Percentiles rank a stretch among this genome's conserved stretches.
Evolutionary conservation across 495 filamentous ascomycete genomes (phyloP).

Genomic region (Amphirosellinia nigrospora): DNA sequence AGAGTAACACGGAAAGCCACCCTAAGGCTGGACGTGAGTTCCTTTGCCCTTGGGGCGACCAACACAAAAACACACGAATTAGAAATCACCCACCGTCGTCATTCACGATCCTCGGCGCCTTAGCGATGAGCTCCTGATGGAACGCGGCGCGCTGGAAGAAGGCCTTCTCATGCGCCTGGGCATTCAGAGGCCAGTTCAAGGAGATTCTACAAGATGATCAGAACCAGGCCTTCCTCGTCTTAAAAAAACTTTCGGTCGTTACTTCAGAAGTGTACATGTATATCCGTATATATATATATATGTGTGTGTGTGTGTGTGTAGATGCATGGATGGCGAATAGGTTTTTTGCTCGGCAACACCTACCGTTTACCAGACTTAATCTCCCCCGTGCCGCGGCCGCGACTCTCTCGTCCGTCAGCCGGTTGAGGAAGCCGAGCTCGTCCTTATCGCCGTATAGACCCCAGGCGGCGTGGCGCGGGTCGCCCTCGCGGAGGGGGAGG

Average conservation of each 20-base stretch:
- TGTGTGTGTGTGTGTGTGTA: no score
- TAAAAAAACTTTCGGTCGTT: no score
- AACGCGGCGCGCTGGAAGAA: slow-evolving; percentile 51
- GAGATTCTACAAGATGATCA: slow-evolving; percentile 42
- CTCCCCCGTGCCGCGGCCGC: slow-evolving; percentile 54
- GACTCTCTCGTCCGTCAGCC: slow-evolving; percentile 50
- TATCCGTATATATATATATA: no score
- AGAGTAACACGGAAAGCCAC: neutral
- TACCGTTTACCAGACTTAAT: slow-evolving; percentile 56
- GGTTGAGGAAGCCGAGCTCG: slow-evolving; percentile 55
- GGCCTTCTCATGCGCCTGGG: slow-evolving; percentile 37
- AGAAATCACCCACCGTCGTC: slow-evolving; percentile 49
- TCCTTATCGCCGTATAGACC: slow-evolving; percentile 56
- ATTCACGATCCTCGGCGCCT: slow-evolving; percentile 52
- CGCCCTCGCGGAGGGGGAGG: slow-evolving; percentile 48
- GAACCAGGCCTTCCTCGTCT: no score
- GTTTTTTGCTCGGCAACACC: neutral
- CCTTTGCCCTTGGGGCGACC: neutral
- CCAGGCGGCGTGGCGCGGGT: slow-evolving; percentile 55
- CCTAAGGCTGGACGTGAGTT: no score
- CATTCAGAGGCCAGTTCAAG: slow-evolving; percentile 53
- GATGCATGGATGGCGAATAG: neutral
- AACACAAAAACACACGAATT: neutral
- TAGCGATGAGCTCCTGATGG: slow-evolving; percentile 47
- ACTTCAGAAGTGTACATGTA: no score